Conservation (phyloP, 345 rosid species). For the Eucalyptus tenuipes region DNA sequence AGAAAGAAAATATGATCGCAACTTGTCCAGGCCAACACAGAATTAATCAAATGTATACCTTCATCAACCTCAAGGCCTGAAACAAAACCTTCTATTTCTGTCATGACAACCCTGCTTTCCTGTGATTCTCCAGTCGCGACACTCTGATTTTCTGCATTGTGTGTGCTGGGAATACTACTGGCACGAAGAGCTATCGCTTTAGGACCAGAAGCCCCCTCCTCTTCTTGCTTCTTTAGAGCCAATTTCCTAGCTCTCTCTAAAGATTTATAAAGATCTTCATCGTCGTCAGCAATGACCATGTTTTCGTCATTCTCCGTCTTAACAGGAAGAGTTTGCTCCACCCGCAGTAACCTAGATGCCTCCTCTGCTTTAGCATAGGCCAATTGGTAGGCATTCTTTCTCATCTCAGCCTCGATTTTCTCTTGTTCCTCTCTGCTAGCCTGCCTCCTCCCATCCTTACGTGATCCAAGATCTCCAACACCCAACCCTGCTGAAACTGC, state of each 20-base stretch:
- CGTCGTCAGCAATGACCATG: conserved; percentile 56
- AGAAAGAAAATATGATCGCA: not conserved
- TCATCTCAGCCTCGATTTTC: conserved; percentile 64
- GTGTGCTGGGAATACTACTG: conserved; percentile 19
- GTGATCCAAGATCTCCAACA: conserved; percentile 85
- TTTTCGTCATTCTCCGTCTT: conserved; percentile 50
- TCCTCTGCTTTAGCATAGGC: conserved; percentile 86
- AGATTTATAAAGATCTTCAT: conserved; percentile 67
- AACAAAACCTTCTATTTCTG: conserved; percentile 94
- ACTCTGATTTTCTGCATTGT: conserved; percentile 33
- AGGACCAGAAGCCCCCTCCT: conserved; percentile 46
- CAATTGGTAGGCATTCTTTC: conserved; percentile 57
- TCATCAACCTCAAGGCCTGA: conserved; percentile 76
- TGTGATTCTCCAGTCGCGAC: conserved; percentile 35
- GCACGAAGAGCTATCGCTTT: conserved; percentile 68
- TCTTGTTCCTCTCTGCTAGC: conserved; percentile 73
- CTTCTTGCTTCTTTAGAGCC: conserved; percentile 64
- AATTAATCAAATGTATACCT: conserved; percentile 27
- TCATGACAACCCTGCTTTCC: conserved; percentile 77
- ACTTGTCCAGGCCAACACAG: not conserved
- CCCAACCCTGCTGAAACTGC: conserved; percentile 80
- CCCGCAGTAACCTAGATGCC: conserved; percentile 66
- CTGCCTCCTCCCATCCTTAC: conserved; percentile 73
- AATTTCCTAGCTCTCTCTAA: conserved; percentile 74
- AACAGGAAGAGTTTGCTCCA: conserved; percentile 40